Base-by-base conservation (phyloP, 2,329 filamentous ascomycete species). In the Penicillium sp. region DNA sequence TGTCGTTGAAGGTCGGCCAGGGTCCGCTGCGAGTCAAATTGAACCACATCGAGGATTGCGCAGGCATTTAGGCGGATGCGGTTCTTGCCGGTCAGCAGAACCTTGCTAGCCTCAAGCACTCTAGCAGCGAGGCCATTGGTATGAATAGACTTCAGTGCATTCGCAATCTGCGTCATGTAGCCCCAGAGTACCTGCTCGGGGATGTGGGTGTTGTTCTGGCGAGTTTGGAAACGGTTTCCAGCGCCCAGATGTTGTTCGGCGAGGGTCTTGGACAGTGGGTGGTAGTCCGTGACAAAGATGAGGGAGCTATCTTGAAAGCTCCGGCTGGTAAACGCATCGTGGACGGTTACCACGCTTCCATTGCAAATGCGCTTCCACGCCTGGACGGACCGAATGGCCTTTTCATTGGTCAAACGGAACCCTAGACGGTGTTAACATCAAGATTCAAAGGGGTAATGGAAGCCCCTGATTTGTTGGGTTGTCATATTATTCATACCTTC, bases 271-370 rank as follows among this genome's bases (percentile, higher is more conserved):
- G 94, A 92, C 22, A 95, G 84, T 1, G 95, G 94, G 72, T 95
- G 91, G 73, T 97, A 99, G 75, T 96, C 92, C 64, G 92, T 95
- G 26, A 96, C 93, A 72, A 99, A 91, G 53, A 99, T 90, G 58
- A 99, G 85, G 3, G 95, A 98, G 78, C 92, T 96, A 76, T 98
- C 95, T 59, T 92, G 92, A 76, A 99, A 99, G 28, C 90, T 91
- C 64, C 93, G 85, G 13, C 92, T 96, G 0, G 95, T 99, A 72
- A 99, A 99, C 0, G 92, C 92, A 77, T 97, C 93, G 71, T 96
- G 89, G 9, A 96, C 87, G 0, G 89, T 90, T 33, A 98, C 94
- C 22, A 98, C 87, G 67, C 88, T 92, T 60, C 89, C 90, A 71
- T 90, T 94, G 72, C 87, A 86, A 53, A 99, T 86, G 61, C 91